Percentiles rank a stretch among this genome's conserved stretches.
phyloP scores from a whole-genome alignment of 495 filamentous ascomycete genomes.

The Penicillium manginii region DNA sequence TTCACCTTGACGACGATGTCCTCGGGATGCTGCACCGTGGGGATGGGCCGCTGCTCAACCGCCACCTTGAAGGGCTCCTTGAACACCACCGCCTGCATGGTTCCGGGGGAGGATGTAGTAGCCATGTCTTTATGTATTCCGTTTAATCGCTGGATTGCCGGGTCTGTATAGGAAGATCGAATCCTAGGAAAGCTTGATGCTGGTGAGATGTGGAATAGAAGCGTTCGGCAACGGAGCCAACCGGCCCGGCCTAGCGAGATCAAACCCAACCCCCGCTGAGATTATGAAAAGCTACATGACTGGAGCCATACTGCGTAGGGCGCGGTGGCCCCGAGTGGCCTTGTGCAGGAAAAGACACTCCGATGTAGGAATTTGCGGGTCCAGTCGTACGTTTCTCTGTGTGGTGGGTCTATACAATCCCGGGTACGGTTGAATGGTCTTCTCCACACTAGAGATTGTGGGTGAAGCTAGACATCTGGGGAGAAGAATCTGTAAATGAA shows the following conservation, averaged over 20 bases:
- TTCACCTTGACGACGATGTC: slow-evolving; percentile 87
- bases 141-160: not conserved
- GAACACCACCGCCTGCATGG: slow-evolving; percentile 56
- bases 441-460: not conserved
- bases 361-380: slow-evolving; percentile 13
- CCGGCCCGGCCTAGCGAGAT: slow-evolving; percentile 6
- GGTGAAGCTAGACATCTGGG: not conserved
- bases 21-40: slow-evolving; percentile 65
- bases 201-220: not conserved
- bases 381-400: slow-evolving; percentile 11
- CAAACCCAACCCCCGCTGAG: not conserved
- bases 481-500: not conserved
- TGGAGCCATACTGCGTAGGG: not conserved
- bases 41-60: slow-evolving; percentile 53
- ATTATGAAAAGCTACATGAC: not conserved
- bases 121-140: slow-evolving; percentile 6
- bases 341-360: slow-evolving; percentile 3
- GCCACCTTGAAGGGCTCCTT: slow-evolving; percentile 50
- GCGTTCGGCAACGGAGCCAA: not conserved
- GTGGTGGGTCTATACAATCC: slow-evolving; percentile 14
- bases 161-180: not conserved
- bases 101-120: slow-evolving; percentile 26
- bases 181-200: not conserved
- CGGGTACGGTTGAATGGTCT: not conserved
- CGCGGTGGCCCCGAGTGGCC: slow-evolving; percentile 2